Evolutionary conservation across 768 basidiomycete species (phyloP).

Genomic region (Lentinula raphanica): DNA sequence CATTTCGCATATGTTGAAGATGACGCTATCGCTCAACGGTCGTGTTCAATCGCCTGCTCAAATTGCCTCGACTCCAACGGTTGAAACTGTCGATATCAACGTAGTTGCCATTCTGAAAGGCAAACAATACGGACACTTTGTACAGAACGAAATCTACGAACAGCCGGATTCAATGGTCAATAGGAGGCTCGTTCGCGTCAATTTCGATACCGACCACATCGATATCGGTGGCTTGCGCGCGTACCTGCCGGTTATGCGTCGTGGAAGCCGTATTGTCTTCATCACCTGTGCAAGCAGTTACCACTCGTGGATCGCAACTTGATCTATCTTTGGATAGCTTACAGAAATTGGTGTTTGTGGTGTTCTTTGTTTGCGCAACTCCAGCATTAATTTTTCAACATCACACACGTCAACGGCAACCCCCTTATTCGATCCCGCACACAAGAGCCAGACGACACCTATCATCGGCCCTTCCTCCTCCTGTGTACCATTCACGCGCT

Average conservation of each 20-base stretch:
- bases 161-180: constrained; percentile 99
- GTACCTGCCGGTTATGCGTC: constrained; percentile 92
- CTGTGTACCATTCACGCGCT: no score
- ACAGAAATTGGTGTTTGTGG: constrained; percentile 97
- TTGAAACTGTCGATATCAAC: constrained; percentile 97
- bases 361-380: no score
- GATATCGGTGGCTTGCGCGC: constrained; percentile 93
- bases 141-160: constrained; percentile 99
- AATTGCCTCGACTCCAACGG: constrained; percentile 76
- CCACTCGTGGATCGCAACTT: constrained; percentile 94
- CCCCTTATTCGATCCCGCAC: no score
- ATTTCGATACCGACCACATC: constrained; percentile 89
- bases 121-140: constrained; percentile 98
- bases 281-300: constrained; percentile 98
- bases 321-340: constrained; percentile 96
- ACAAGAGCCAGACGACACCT: no score
- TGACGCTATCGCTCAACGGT: constrained; percentile 95
- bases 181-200: constrained; percentile 99
- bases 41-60: constrained; percentile 55
- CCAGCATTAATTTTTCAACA: no score
- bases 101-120: constrained; percentile 99
- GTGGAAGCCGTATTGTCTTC: constrained; percentile 92
- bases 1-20: constrained; percentile 98
- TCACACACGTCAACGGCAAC: no score
- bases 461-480: no score